A percentile compares a stretch with the other conserved stretches of the same genome.
Evolutionary conservation across 1,284 basidiomycete species (phyloP).

Genomic region (Chondrostereum purpureum): DNA sequence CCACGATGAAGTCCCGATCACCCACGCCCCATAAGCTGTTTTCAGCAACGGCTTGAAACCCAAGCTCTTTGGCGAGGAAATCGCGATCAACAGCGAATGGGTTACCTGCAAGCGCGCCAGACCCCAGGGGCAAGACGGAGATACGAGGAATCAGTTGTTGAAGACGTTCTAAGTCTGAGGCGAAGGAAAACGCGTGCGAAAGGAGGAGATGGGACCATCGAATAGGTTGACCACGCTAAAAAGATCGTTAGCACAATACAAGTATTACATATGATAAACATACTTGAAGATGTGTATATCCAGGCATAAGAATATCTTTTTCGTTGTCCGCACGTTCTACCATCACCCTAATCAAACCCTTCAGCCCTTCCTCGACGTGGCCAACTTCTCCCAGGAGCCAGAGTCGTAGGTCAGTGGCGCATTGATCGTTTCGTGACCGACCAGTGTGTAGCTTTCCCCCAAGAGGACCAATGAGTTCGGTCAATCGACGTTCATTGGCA

Average conservation of each 20-base stretch:
- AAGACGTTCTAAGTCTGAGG: conserved; percentile 82
- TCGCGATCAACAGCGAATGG: conserved; percentile 90
- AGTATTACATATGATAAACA: conserved; percentile 15
- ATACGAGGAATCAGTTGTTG: conserved; percentile 82
- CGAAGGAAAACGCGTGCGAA: conserved; percentile 91
- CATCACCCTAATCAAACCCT: conserved; percentile 81
- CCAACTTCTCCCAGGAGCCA: conserved; percentile 86
- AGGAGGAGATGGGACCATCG: conserved; percentile 97
- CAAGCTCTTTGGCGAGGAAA: conserved; percentile 80
- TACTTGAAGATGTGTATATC: conserved; percentile 96
- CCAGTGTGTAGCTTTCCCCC: conserved; percentile 96
- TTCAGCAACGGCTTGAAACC: conserved; percentile 79
- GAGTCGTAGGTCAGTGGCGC: conserved; percentile 95
- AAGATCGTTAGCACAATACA: conserved; percentile 10
- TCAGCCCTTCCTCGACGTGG: conserved; percentile 67
- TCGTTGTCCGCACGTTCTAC: conserved; percentile 89
- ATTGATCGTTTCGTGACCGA: conserved; percentile 94
- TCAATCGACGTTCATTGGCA: conserved; percentile 94
- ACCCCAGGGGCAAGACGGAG: conserved; percentile 89
- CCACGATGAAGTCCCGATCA: conserved; percentile 95
- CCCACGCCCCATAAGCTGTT: conserved; percentile 95
- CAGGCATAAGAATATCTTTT: conserved; percentile 86
- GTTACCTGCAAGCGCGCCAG: conserved; percentile 94
- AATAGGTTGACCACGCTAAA: conserved; percentile 91
- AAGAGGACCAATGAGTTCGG: conserved; percentile 86